These are phyloP conservation scores for Thelonectria olida DNA, from an alignment of 2,329 filamentous ascomycete species.

Conservation along the genomic window DNA sequence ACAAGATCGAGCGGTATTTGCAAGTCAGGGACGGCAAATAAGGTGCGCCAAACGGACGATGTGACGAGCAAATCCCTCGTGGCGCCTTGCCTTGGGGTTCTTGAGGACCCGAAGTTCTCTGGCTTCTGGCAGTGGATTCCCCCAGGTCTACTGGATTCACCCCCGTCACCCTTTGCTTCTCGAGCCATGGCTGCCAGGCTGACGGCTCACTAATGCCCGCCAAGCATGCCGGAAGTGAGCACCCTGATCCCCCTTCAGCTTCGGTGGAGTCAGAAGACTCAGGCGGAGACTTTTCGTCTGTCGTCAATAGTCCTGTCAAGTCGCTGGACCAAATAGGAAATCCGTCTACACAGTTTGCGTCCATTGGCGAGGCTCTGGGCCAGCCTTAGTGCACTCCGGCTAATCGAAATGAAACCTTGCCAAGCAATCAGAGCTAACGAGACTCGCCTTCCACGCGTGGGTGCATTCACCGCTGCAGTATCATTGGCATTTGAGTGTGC, in stretches of 20 bases:
- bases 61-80: slow-evolving; percentile 24
- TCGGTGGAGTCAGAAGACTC: slow-evolving; percentile 24
- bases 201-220: slow-evolving; percentile 22
- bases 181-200: slow-evolving; percentile 8
- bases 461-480: slow-evolving; percentile 23
- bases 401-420: slow-evolving; percentile 26
- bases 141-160: slow-evolving; percentile 22
- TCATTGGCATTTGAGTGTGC: neutral
- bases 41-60: slow-evolving; percentile 14
- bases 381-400: slow-evolving; percentile 25
- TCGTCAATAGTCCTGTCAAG: slow-evolving; percentile 12
- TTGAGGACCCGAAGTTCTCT: neutral
- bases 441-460: slow-evolving; percentile 27
- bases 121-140: slow-evolving; percentile 9
- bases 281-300: slow-evolving; percentile 19
- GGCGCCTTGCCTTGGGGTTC: slow-evolving; percentile 18
- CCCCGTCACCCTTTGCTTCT: slow-evolving; percentile 4
- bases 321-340: slow-evolving; percentile 36
- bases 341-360: slow-evolving; percentile 32
- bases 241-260: slow-evolving; percentile 21
- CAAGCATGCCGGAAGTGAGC: slow-evolving; percentile 22
- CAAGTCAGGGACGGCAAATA: slow-evolving; percentile 20
- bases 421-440: slow-evolving; percentile 21
- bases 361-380: slow-evolving; percentile 32
- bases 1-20: slow-evolving; percentile 24